Conservation (phyloP, 116 monocot genomes). For the Trichopus zeylanicus region DNA sequence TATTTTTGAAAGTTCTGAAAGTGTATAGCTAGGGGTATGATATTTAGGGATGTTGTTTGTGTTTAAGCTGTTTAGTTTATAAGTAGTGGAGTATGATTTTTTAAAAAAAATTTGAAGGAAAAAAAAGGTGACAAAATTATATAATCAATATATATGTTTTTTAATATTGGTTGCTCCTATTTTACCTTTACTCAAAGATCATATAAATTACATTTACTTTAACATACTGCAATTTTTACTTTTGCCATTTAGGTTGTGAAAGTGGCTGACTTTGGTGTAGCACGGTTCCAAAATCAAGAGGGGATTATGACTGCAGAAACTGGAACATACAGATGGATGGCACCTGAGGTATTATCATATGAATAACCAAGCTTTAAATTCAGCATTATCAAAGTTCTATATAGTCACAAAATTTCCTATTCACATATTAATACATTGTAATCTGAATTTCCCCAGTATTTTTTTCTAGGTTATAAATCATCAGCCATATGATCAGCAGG, state of each 20-base stretch:
- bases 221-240: not conserved
- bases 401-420: not conserved
- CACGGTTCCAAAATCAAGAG: conserved; percentile 27
- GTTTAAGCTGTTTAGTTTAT: too few species aligned
- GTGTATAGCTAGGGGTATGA: too few species aligned
- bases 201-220: not conserved
- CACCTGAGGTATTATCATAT: conserved; percentile 47
- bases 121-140: too few species aligned
- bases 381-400: too few species aligned
- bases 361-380: too few species aligned
- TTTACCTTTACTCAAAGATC: not conserved
- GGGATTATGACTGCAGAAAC: conserved; percentile 63
- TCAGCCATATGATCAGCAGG: conserved; percentile 33
- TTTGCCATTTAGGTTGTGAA: conserved; percentile 33
- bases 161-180: not conserved
- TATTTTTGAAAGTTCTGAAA: too few species aligned
- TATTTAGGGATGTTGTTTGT: too few species aligned
- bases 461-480: conserved; percentile 35
- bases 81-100: too few species aligned
- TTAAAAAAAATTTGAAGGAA: too few species aligned
- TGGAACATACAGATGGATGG: conserved; percentile 65
- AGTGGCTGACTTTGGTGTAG: conserved; percentile 57
- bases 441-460: not conserved
- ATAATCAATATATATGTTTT: not conserved
- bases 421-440: not conserved